These are phyloP conservation scores for Syncephalastrum contaminatum DNA, from an alignment of 371 early-diverging fungal species.

Conservation along the genomic window DNA sequence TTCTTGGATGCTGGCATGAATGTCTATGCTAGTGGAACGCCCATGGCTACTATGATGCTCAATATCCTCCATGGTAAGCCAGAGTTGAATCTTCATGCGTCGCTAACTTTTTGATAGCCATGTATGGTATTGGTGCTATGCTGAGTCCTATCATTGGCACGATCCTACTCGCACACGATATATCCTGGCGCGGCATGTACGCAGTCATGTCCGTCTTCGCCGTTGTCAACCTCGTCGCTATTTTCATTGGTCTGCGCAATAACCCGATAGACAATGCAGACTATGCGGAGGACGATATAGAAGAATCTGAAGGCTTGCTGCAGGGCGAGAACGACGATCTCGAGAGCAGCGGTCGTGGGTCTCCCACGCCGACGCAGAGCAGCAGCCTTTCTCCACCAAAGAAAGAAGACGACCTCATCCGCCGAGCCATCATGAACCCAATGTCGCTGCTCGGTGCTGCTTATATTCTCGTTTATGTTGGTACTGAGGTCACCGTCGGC, in stretches of 20 bases:
- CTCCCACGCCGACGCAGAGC: conserved; percentile 2
- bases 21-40: conserved; percentile 26
- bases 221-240: conserved; percentile 14
- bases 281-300: background rate
- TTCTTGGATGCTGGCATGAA: conserved; percentile 33
- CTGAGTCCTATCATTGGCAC: conserved; percentile 21
- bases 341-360: background rate
- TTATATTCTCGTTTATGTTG: conserved; percentile 33
- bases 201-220: conserved; percentile 15
- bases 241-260: conserved; percentile 15
- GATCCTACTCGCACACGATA: conserved; percentile 12
- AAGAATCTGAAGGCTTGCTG: conserved; percentile 3
- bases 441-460: conserved; percentile 26
- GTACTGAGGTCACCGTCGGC: conserved; percentile 30
- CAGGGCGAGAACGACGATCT: background rate
- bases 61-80: conserved; percentile 35
- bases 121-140: conserved; percentile 32
- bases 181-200: conserved; percentile 26
- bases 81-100: background rate
- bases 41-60: conserved; percentile 28
- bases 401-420: conserved; percentile 7
- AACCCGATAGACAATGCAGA: conserved; percentile 11
- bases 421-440: conserved; percentile 18
- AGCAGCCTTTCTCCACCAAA: background rate
- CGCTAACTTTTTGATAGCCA: conserved; percentile 6